A percentile compares a stretch with the other conserved stretches of the same genome.
phyloP scores from a whole-genome alignment of 106 monocot species.

The Amphibolis antarctica region DNA sequence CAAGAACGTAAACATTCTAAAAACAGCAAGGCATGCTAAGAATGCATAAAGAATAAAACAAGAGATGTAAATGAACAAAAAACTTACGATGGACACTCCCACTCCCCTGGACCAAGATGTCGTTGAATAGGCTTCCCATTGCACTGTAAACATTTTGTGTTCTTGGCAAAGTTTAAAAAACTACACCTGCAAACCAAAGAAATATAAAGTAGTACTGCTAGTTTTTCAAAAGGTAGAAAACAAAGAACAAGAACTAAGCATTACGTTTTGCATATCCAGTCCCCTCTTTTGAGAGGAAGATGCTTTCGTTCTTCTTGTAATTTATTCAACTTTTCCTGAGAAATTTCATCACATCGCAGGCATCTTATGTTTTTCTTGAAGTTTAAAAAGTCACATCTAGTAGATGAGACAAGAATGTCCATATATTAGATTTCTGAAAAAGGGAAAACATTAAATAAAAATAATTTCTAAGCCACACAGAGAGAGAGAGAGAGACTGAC shows the following conservation, averaged over 20 bases:
- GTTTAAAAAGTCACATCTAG: slow-evolving; percentile 79
- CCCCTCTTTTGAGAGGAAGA: slow-evolving; percentile 93
- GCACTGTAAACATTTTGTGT: slow-evolving; percentile 78
- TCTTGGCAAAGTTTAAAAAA: slow-evolving; percentile 95
- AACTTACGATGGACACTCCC: slow-evolving; percentile 94
- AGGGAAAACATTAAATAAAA: not conserved
- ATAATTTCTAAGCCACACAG: not conserved
- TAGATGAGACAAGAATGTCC: slow-evolving; percentile 3
- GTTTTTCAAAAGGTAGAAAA: not conserved
- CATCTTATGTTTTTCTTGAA: slow-evolving; percentile 87
- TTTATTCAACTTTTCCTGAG: slow-evolving; percentile 47
- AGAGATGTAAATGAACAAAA: not conserved
- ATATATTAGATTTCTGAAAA: not conserved
- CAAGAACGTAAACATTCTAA: too few relatives aligned
- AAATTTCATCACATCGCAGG: slow-evolving; percentile 55
- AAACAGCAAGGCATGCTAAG: too few relatives aligned
- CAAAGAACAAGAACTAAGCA: not conserved
- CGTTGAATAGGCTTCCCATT: slow-evolving; percentile 64
- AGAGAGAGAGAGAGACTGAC: slow-evolving; percentile 20
- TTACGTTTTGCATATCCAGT: slow-evolving; percentile 91
- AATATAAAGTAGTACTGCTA: not conserved
- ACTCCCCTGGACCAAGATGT: slow-evolving; percentile 74
- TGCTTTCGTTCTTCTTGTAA: slow-evolving; percentile 46
- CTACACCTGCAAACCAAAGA: slow-evolving; percentile 55
- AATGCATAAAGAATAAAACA: too few relatives aligned